phyloP scores from a whole-genome alignment of 2,329 filamentous ascomycete genomes.

The Seiridium unicorne region DNA sequence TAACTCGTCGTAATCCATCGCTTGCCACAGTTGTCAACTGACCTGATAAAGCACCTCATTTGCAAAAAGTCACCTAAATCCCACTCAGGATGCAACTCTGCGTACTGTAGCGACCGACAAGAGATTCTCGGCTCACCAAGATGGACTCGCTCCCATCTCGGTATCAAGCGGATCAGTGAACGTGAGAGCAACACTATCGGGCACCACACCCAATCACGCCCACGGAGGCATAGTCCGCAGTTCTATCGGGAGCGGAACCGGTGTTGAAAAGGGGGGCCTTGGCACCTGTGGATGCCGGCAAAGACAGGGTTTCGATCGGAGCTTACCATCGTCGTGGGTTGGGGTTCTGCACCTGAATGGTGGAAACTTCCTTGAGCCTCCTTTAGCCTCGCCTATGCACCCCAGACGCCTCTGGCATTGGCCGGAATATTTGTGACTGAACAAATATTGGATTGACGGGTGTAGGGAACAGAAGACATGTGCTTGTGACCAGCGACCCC shows the following conservation, averaged over 20 bases:
- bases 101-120: neutral
- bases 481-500: too few species aligned
- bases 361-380: neutral
- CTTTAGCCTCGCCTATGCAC: neutral
- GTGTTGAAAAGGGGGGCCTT: neutral
- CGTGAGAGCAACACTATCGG: neutral
- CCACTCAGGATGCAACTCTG: neutral
- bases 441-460: too few species aligned
- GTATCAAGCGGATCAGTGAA: neutral
- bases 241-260: neutral
- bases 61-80: neutral
- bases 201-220: neutral
- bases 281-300: neutral
- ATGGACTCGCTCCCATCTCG: neutral
- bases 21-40: neutral
- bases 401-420: neutral
- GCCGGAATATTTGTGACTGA: neutral
- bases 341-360: neutral
- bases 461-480: too few species aligned
- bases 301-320: neutral
- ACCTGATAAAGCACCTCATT: neutral
- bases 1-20: too few species aligned
- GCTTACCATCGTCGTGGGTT: neutral
- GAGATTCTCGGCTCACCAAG: neutral
- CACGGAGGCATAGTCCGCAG: constrained; percentile 1